Base-by-base conservation (phyloP, 2,329 filamentous ascomycete genomes). In the Aspergillus terreus region DNA sequence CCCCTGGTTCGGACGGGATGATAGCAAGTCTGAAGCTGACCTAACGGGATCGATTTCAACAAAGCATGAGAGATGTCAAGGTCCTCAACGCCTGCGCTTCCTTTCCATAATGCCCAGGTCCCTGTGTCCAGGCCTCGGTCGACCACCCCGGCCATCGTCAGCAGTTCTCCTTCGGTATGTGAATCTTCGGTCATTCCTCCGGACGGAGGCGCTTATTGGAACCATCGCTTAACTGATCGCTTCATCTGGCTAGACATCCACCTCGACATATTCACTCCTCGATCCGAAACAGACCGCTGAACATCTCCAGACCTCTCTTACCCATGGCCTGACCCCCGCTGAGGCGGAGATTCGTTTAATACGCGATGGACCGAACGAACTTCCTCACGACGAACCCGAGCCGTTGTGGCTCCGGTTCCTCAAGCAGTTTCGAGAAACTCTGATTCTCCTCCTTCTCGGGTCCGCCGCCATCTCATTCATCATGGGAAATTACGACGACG, bases 351-450 rank as follows among this genome's bases (percentile, higher is more conserved):
- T 86, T 50, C 84, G 92, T 65, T 79, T 96, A 55, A 82, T 86
- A 65, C 83, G 87, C 57, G 84, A 94, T 75, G 94, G 94, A 30
- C 85, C 88, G 25, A 99, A 99, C 72, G 94, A 99, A 73, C 87
- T 99, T 35, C 90, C 94, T 5, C 90, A 95, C 70, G 92, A 97
- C 53, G 86, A 90, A 49, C 90, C 92, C 1, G 94, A 99, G 71
- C 92, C 94, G 9, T 76, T 99, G 52, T 99, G 94, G 91, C 75
- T 96, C 49, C 88, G 94, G 53, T 99, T 99, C 64, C 70, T 96
- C 54, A 95, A 95, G 72, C 94, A 99, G 66, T 99, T 99, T 70
- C 91, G 95, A 67, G 94, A 99, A 68, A 92, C 94, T 0, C 77
- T 99, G 50, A 99, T 99, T 57, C 73, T 97, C 19, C 81, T 99